Conservation (phyloP, 2,329 filamentous ascomycete species). For the Nemania sp. region DNA sequence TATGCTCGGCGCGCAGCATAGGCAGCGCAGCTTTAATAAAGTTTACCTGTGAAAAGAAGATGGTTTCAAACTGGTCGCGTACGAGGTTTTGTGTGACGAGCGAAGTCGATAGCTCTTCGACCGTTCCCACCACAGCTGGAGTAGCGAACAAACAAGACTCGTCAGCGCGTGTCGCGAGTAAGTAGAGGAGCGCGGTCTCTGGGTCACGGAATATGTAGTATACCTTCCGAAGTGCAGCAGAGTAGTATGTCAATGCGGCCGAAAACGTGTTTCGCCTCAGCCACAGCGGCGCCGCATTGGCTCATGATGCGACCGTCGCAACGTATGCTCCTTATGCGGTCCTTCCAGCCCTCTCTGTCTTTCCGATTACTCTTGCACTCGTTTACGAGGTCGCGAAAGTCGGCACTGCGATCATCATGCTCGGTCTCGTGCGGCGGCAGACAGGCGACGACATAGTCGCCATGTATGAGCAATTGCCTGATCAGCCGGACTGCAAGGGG, state of each 20-base stretch:
- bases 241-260: constrained; percentile 90
- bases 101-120: constrained; percentile 86
- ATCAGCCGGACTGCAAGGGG: constrained; percentile 87
- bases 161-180: constrained; percentile 33
- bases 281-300: constrained; percentile 86
- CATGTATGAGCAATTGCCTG: constrained; percentile 85
- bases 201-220: constrained; percentile 30
- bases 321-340: constrained; percentile 75
- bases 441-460: constrained; percentile 89
- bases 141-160: constrained; percentile 21
- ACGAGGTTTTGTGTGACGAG: constrained; percentile 81
- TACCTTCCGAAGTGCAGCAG: constrained; percentile 89
- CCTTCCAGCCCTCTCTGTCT: constrained; percentile 81
- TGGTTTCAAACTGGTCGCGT: constrained; percentile 90
- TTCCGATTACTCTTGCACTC: constrained; percentile 73
- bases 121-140: constrained; percentile 85
- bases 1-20: constrained; percentile 80
- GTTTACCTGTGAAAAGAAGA: constrained; percentile 96
- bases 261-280: constrained; percentile 86
- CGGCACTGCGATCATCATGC: constrained; percentile 78
- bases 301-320: constrained; percentile 72
- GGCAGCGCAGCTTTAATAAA: constrained; percentile 91
- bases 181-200: neutral
- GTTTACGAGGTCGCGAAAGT: constrained; percentile 83
- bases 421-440: constrained; percentile 83